These are phyloP conservation scores for Globisporangium abappressorium DNA, from an alignment of 352 stramenopile species.

Conservation along the genomic window DNA sequence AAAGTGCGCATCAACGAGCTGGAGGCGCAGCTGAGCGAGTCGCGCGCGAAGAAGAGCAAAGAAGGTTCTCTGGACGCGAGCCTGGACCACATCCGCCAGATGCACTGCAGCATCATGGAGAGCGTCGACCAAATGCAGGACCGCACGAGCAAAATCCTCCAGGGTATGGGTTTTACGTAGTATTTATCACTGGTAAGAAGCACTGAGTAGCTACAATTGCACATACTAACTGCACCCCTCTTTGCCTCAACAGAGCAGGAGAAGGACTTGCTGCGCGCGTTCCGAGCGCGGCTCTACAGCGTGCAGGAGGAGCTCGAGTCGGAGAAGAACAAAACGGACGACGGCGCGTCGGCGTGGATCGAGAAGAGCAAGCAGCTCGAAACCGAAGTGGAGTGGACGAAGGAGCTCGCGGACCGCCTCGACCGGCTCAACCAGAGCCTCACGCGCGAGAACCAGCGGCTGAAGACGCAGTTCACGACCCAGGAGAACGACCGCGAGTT, in stretches of 20 bases:
- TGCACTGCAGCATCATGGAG: conserved; percentile 84
- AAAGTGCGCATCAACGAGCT: conserved; percentile 84
- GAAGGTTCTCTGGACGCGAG: conserved; percentile 66
- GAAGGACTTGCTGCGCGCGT: conserved; percentile 88
- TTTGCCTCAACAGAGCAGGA: conserved; percentile 64
- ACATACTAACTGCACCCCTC: too few relatives aligned
- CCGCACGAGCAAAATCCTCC: conserved; percentile 86
- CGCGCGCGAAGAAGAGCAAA: conserved; percentile 68
- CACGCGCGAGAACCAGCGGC: conserved; percentile 79
- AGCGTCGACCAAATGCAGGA: conserved; percentile 92
- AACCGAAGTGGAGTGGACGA: conserved; percentile 87
- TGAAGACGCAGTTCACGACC: conserved; percentile 90
- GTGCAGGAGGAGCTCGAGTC: conserved; percentile 92
- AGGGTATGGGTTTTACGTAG: conserved; percentile 26
- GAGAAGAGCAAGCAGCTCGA: conserved; percentile 90
- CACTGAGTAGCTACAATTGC: neutral
- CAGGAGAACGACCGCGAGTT: conserved; percentile 94
- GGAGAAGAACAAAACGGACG: conserved; percentile 89
- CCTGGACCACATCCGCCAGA: conserved; percentile 76
- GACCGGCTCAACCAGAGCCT: conserved; percentile 90
- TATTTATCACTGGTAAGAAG: neutral
- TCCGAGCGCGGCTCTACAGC: conserved; percentile 89
- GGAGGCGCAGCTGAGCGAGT: conserved; percentile 61
- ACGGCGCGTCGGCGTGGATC: conserved; percentile 89
- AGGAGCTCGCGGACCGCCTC: conserved; percentile 87